Evolutionary conservation across 2,329 filamentous ascomycete genomes (phyloP).

Genomic region (Penicillium sp.): DNA sequence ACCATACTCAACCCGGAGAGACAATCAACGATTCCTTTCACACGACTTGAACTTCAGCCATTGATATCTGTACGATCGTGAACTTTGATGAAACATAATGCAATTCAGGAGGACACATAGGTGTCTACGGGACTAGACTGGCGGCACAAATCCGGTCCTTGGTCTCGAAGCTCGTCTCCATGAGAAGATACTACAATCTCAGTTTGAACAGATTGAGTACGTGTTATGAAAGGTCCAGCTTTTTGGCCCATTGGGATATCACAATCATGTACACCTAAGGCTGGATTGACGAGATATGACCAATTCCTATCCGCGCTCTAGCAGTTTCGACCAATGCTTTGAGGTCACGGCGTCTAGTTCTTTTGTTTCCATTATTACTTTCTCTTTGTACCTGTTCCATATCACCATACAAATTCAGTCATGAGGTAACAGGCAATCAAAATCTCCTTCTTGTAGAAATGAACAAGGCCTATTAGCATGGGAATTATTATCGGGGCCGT

Average conservation of each 20-base stretch:
- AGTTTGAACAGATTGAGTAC: slow-evolving; percentile 5
- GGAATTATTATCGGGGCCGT: neutral
- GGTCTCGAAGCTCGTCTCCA: neutral
- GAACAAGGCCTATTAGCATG: neutral
- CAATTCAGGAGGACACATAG: neutral
- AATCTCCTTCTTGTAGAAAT: neutral
- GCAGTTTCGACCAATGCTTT: slow-evolving; percentile 13
- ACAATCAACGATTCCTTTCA: slow-evolving; percentile 2
- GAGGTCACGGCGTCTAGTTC: slow-evolving; percentile 20
- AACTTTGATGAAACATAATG: neutral
- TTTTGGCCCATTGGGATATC: neutral
- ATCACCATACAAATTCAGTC: slow-evolving; percentile 12
- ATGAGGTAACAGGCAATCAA: neutral
- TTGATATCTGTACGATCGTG: slow-evolving; percentile 1
- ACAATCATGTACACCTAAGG: slow-evolving; percentile 1
- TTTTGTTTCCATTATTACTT: slow-evolving; percentile 18
- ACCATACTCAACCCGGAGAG: neutral
- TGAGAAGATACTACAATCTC: neutral
- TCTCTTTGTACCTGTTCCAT: slow-evolving; percentile 16
- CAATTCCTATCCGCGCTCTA: slow-evolving; percentile 14
- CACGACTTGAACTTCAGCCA: slow-evolving; percentile 7
- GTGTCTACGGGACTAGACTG: neutral
- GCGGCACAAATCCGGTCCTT: neutral
- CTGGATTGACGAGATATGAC: slow-evolving; percentile 23
- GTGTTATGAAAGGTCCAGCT: neutral